Evolutionary conservation across 2,329 filamentous ascomycete species (phyloP).

Genomic region (Curvularia hawaiiensis): DNA sequence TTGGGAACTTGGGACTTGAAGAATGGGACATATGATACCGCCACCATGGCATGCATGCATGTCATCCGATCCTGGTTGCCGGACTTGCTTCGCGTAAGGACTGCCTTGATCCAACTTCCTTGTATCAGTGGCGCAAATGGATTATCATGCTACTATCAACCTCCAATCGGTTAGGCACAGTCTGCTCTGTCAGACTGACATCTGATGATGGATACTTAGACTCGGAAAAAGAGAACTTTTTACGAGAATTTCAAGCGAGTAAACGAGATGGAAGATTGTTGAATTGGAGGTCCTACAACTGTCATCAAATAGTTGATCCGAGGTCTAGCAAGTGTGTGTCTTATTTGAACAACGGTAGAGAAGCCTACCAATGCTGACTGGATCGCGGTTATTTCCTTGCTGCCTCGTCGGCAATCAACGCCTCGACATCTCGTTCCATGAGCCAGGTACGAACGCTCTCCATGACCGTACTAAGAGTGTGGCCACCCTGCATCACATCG

Average conservation of each 20-base stretch:
- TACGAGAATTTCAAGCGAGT: background rate
- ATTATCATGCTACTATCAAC: background rate
- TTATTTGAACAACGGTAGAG: background rate
- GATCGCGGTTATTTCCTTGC: conserved; percentile 25
- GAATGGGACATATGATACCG: conserved; percentile 6
- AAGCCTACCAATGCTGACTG: background rate
- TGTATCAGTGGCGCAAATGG: background rate
- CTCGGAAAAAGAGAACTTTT: background rate
- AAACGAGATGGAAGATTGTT: background rate
- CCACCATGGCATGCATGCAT: conserved; percentile 13
- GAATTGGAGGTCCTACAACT: background rate
- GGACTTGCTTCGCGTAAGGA: background rate
- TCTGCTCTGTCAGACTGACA: background rate
- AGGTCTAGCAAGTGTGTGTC: background rate
- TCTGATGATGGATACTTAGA: background rate
- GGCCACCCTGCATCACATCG: conserved; percentile 76
- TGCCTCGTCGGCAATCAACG: conserved; percentile 59
- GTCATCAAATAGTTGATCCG: background rate
- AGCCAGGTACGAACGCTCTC: conserved; percentile 79
- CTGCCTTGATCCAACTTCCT: background rate
- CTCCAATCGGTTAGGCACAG: background rate
- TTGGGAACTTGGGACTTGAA: background rate
- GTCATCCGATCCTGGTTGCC: background rate
- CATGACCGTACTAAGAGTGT: conserved; percentile 76
- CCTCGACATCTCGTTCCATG: conserved; percentile 73